Conservation (phyloP, 495 filamentous ascomycete genomes). For the Daldinia grandis region DNA sequence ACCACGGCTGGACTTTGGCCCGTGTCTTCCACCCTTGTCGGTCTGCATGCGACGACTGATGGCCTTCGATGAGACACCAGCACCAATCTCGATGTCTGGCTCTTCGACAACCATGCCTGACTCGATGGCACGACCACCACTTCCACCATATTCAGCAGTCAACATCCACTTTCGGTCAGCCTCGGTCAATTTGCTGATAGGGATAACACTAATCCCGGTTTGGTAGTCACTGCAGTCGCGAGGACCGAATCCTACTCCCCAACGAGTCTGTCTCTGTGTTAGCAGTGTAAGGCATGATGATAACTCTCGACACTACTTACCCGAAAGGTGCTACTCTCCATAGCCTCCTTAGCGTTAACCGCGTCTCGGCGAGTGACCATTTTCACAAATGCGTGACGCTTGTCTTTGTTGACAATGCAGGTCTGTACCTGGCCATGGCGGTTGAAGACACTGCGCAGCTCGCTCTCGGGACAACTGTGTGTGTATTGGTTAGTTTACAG, state of each 20-base stretch:
- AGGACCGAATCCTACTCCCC: constrained; percentile 97
- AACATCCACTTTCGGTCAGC: constrained; percentile 98
- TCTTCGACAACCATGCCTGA: constrained; percentile 91
- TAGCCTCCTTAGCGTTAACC: constrained; percentile 82
- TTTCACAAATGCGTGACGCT: constrained; percentile 98
- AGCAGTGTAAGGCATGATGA: constrained; percentile 17
- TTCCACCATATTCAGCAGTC: constrained; percentile 91
- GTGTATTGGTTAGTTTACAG: constrained; percentile 20
- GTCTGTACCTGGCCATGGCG: constrained; percentile 89
- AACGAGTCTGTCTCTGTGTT: constrained; percentile 72
- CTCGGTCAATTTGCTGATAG: constrained; percentile 89
- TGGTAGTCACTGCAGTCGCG: constrained; percentile 97
- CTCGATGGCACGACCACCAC: constrained; percentile 82
- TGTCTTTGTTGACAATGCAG: constrained; percentile 96
- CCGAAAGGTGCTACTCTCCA: constrained; percentile 85
- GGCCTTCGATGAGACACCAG: constrained; percentile 95
- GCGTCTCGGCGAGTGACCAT: constrained; percentile 92
- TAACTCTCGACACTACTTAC: constrained; percentile 61
- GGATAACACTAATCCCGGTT: constrained; percentile 91
- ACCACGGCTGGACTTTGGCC: constrained; percentile 72
- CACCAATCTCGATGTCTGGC: constrained; percentile 97
- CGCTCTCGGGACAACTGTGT: constrained; percentile 75
- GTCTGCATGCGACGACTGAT: constrained; percentile 85
- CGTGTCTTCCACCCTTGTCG: constrained; percentile 76
- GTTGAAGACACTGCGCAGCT: constrained; percentile 79